Evolutionary conservation across 192 early-diverging fungal genomes (phyloP).

Genomic region (Umbelopsis vinacea): DNA sequence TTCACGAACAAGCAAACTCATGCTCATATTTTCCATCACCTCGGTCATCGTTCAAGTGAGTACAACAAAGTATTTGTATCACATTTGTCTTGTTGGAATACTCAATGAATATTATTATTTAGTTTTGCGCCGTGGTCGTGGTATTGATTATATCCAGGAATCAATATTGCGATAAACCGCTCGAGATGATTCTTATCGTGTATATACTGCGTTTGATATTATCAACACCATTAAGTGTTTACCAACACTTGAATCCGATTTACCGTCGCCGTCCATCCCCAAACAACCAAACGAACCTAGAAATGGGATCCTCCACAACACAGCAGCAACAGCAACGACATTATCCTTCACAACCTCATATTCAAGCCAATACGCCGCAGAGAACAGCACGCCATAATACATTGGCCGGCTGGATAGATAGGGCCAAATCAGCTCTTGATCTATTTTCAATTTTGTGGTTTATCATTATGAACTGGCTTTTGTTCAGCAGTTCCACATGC

Average conservation of each 20-base stretch:
- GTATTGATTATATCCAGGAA: conserved; percentile 10
- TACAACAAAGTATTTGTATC: neutral
- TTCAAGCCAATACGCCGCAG: neutral
- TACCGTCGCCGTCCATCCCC: conserved; percentile 27
- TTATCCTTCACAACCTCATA: neutral
- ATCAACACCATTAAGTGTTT: conserved; percentile 66
- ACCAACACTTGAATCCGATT: conserved; percentile 58
- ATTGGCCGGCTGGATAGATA: conserved; percentile 40
- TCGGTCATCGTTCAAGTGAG: conserved; percentile 13
- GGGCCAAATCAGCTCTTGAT: conserved; percentile 64
- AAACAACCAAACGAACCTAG: conserved; percentile 9
- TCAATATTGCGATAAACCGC: conserved; percentile 48
- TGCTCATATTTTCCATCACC: conserved; percentile 16
- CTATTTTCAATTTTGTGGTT: conserved; percentile 64
- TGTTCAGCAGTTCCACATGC: conserved; percentile 61
- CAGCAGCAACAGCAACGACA: conserved; percentile 3
- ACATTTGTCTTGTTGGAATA: neutral
- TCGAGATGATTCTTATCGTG: conserved; percentile 64
- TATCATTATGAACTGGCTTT: conserved; percentile 70
- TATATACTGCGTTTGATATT: conserved; percentile 61
- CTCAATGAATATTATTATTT: neutral
- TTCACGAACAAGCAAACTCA: conserved; percentile 16
- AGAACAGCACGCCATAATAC: neutral
- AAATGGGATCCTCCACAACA: conserved; percentile 6
- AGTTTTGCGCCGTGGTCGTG: neutral